These are phyloP conservation scores for Microthyrium microscopicum DNA, from an alignment of 2,329 filamentous ascomycete species.

Conservation along the genomic window DNA sequence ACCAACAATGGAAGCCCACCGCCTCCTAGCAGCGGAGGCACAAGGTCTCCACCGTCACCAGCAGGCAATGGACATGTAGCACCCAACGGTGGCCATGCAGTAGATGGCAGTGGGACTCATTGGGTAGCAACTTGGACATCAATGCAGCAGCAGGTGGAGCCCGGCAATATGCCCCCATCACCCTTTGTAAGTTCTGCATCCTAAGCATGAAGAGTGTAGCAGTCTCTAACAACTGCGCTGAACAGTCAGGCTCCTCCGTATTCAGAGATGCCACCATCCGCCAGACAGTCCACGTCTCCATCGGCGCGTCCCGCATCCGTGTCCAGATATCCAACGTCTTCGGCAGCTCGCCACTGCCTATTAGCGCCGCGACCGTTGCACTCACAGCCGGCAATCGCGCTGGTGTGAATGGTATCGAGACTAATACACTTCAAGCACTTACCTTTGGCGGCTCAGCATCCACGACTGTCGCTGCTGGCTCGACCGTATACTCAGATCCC, in stretches of 20 bases:
- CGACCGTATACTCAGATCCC: constrained; percentile 44
- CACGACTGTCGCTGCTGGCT: constrained; percentile 37
- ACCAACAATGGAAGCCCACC: no score
- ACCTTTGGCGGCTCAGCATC: constrained; percentile 40
- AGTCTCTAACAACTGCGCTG: no score
- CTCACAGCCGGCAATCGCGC: no score
- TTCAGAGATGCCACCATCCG: constrained; percentile 48
- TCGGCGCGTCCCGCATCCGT: constrained; percentile 39
- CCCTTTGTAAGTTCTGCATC: constrained; percentile 19
- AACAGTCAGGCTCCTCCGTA: constrained; percentile 30
- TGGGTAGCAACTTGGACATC: constrained; percentile 50
- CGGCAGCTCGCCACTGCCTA: constrained; percentile 40
- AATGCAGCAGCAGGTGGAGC: constrained; percentile 50
- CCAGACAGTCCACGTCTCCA: constrained; percentile 45
- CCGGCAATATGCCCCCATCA: constrained; percentile 38
- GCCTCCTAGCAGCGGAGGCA: no score
- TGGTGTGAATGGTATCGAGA: constrained; percentile 35
- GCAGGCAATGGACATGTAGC: no score
- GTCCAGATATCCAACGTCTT: constrained; percentile 51
- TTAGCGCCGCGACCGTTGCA: constrained; percentile 42
- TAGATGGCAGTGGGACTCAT: no score
- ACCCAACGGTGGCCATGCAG: no score
- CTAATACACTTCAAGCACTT: constrained; percentile 33
- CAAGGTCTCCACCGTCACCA: no score
- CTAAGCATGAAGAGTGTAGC: no score